phyloP scores from a whole-genome alignment of 768 basidiomycete species.

The Auricularia sp. region DNA sequence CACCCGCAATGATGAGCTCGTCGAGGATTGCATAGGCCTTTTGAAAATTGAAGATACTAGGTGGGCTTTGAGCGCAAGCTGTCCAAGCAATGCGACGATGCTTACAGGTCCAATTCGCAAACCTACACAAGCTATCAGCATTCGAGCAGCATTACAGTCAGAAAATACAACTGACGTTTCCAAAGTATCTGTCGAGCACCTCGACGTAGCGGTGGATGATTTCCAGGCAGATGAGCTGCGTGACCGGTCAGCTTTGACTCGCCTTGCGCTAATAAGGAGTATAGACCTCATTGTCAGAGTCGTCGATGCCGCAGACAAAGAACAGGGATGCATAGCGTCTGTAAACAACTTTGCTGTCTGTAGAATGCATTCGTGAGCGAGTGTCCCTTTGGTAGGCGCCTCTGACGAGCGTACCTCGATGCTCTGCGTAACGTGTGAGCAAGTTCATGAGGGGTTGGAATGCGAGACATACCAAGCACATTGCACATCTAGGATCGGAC shows the following conservation, averaged over 20 bases:
- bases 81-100: slow-evolving; percentile 5
- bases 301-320: slow-evolving; percentile 82
- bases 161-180: slow-evolving; percentile 51
- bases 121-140: slow-evolving; percentile 35
- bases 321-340: slow-evolving; percentile 91
- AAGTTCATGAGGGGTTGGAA: neutral
- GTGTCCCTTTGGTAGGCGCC: neutral
- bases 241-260: neutral
- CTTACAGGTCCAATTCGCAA: slow-evolving; percentile 86
- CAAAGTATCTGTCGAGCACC: slow-evolving; percentile 70
- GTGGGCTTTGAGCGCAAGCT: neutral
- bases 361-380: neutral
- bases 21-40: slow-evolving; percentile 93
- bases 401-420: neutral
- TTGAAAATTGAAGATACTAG: slow-evolving; percentile 94
- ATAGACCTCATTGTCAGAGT: slow-evolving; percentile 64
- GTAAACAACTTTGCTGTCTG: slow-evolving; percentile 84
- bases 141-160: slow-evolving; percentile 1
- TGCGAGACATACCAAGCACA: neutral
- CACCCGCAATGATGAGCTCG: slow-evolving; percentile 87
- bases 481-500: neutral
- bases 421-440: neutral
- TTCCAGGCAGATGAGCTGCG: slow-evolving; percentile 66
- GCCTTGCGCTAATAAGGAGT: neutral
- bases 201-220: slow-evolving; percentile 93